Percentiles rank a stretch among this genome's conserved stretches.
Evolutionary conservation across 1,139 yeast genomes (phyloP).

Genomic region (Meyerozyma smithsonii): DNA sequence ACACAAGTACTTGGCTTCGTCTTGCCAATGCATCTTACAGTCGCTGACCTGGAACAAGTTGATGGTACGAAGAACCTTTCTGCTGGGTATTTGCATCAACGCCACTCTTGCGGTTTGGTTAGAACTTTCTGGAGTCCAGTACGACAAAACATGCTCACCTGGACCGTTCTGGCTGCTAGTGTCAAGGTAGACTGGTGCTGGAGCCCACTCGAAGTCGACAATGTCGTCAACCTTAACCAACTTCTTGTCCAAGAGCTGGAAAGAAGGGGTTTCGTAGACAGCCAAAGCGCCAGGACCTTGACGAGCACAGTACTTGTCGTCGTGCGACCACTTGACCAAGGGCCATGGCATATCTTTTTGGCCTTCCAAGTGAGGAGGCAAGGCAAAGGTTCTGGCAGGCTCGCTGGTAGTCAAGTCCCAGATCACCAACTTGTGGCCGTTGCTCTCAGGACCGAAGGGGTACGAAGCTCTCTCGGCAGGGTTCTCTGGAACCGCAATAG

Average conservation of each 20-base stretch:
- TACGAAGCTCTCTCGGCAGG: slow-evolving; percentile 58
- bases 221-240: slow-evolving; percentile 80
- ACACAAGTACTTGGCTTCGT: slow-evolving; percentile 76
- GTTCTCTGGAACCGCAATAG: slow-evolving; percentile 68
- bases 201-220: slow-evolving; percentile 93
- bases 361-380: slow-evolving; percentile 71
- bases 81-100: slow-evolving; percentile 82
- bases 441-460: slow-evolving; percentile 85
- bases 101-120: slow-evolving; percentile 96
- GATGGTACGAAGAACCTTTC: slow-evolving; percentile 80
- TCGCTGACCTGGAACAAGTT: slow-evolving; percentile 93
- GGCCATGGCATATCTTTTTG: slow-evolving; percentile 91
- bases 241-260: slow-evolving; percentile 77
- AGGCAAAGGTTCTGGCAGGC: slow-evolving; percentile 85
- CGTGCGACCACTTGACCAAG: slow-evolving; percentile 90
- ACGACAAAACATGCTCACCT: slow-evolving; percentile 71
- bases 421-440: slow-evolving; percentile 89
- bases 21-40: slow-evolving; percentile 94
- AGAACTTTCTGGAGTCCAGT: slow-evolving; percentile 93
- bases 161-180: slow-evolving; percentile 43
- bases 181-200: slow-evolving; percentile 71
- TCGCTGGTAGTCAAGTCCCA: slow-evolving; percentile 89
- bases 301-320: slow-evolving; percentile 94
- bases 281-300: slow-evolving; percentile 92
- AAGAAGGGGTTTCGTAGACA: slow-evolving; percentile 71